Evolutionary conservation across 73 alveolate species (phyloP).

Genomic region (Uronychia binucleata): DNA sequence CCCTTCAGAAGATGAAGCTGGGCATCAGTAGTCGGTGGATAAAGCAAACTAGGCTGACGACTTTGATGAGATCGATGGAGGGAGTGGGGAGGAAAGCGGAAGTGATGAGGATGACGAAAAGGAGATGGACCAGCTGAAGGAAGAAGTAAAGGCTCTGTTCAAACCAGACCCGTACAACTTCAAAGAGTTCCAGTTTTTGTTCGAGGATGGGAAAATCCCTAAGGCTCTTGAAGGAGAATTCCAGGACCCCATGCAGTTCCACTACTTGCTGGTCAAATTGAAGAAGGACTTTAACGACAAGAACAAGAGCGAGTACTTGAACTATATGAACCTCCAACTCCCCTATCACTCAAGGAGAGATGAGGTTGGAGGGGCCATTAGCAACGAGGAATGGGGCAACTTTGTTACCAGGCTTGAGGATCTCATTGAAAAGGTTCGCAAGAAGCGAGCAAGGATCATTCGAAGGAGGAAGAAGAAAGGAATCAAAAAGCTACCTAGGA

Average conservation of each 20-base stretch:
- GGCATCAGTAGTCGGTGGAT: background rate
- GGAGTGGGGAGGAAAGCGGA: background rate
- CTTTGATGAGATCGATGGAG: background rate
- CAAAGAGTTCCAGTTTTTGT: slow-evolving; percentile 54
- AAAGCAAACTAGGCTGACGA: slow-evolving; percentile 1
- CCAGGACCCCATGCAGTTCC: slow-evolving; percentile 65
- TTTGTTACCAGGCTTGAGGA: slow-evolving; percentile 54
- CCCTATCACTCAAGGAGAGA: slow-evolving; percentile 78
- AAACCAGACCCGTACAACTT: slow-evolving; percentile 47
- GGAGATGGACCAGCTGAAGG: background rate
- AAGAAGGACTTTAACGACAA: slow-evolving; percentile 73
- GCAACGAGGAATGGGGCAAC: slow-evolving; percentile 58
- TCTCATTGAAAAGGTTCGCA: slow-evolving; percentile 47
- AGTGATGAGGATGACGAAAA: background rate
- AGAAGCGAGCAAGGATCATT: slow-evolving; percentile 51
- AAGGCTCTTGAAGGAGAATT: slow-evolving; percentile 18
- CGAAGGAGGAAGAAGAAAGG: slow-evolving; percentile 76
- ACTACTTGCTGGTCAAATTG: slow-evolving; percentile 61
- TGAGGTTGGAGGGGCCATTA: slow-evolving; percentile 71
- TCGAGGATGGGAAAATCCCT: slow-evolving; percentile 58
- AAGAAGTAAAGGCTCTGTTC: slow-evolving; percentile 5
- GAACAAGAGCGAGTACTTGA: slow-evolving; percentile 56
- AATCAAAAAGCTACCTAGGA: slow-evolving; percentile 52
- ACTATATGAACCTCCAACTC: slow-evolving; percentile 63
- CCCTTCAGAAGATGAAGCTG: background rate